These are phyloP conservation scores for Thelonectria discophora DNA, from an alignment of 2,329 filamentous ascomycete genomes.

Conservation along the genomic window DNA sequence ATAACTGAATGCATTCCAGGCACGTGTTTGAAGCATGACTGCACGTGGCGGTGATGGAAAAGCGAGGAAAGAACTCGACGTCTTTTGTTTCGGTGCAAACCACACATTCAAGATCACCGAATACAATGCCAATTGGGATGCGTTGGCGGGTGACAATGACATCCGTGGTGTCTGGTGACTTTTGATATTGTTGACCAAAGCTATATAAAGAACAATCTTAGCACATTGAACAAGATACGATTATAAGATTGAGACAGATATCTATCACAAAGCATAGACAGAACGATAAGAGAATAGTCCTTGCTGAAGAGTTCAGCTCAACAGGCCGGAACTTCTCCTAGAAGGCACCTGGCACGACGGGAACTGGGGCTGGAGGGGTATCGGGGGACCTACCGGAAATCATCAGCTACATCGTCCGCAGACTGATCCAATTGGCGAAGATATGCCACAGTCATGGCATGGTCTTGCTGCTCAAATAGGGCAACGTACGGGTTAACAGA, in stretches of 20 bases:
- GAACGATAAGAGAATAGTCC: background rate
- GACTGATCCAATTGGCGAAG: constrained; percentile 42
- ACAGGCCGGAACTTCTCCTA: constrained; percentile 11
- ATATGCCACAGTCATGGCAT: constrained; percentile 44
- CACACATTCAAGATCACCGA: constrained; percentile 45
- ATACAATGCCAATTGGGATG: constrained; percentile 32
- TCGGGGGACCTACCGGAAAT: constrained; percentile 44
- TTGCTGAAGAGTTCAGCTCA: background rate
- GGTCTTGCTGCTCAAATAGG: constrained; percentile 45
- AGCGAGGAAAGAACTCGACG: constrained; percentile 43
- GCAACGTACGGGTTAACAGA: constrained; percentile 43
- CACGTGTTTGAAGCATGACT: constrained; percentile 47
- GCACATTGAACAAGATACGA: constrained; percentile 13
- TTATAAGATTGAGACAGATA: background rate
- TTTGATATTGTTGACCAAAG: constrained; percentile 50
- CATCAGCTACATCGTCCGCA: constrained; percentile 41
- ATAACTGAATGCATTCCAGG: constrained; percentile 47
- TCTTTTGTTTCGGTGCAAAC: constrained; percentile 49
- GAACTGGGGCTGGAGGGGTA: constrained; percentile 9
- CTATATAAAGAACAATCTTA: constrained; percentile 22
- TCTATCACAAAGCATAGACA: background rate
- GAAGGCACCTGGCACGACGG: constrained; percentile 22
- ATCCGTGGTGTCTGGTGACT: constrained; percentile 36
- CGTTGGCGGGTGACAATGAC: constrained; percentile 46
- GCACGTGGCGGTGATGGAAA: constrained; percentile 47